Percentiles rank a stretch among this genome's conserved stretches.
These are phyloP conservation scores for Fusarium albidum DNA, from an alignment of 2,329 filamentous ascomycete genomes.

Conservation along the genomic window DNA sequence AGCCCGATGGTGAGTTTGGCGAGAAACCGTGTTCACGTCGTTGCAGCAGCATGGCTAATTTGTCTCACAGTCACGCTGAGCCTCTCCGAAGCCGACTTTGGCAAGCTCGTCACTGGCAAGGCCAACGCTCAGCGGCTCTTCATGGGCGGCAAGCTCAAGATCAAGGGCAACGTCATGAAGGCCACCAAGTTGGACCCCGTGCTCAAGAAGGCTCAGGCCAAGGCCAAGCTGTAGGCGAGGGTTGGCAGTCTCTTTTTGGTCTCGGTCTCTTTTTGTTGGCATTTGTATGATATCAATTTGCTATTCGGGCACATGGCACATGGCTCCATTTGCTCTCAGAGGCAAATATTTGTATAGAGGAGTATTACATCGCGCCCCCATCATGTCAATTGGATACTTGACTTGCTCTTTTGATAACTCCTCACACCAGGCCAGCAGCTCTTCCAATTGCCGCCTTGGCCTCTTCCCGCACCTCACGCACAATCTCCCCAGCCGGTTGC, in stretches of 20 bases:
- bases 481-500: conserved; percentile 53
- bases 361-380: conserved; percentile 24
- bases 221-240: conserved; percentile 76
- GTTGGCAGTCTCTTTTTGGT: conserved; percentile 18
- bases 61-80: conserved; percentile 76
- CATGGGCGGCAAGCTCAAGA: conserved; percentile 98
- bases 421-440: conserved; percentile 33
- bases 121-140: conserved; percentile 95
- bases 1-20: conserved; percentile 79
- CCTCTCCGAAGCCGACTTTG: conserved; percentile 88
- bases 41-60: conserved; percentile 6
- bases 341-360: conserved; percentile 33
- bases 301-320: conserved; percentile 13
- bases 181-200: conserved; percentile 95
- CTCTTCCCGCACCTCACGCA: conserved; percentile 50
- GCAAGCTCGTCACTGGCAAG: conserved; percentile 82
- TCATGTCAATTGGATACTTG: conserved; percentile 16
- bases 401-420: neutral
- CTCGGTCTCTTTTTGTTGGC: no score
- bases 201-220: conserved; percentile 84
- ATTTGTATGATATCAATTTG: conserved; percentile 38
- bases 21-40: neutral
- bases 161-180: conserved; percentile 99
- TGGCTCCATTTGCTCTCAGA: conserved; percentile 16
- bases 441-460: conserved; percentile 46